A percentile compares a stretch with the other conserved stretches of the same genome.
Conservation (phyloP, 495 filamentous ascomycete species). For the Aspergillus cavernicola region DNA sequence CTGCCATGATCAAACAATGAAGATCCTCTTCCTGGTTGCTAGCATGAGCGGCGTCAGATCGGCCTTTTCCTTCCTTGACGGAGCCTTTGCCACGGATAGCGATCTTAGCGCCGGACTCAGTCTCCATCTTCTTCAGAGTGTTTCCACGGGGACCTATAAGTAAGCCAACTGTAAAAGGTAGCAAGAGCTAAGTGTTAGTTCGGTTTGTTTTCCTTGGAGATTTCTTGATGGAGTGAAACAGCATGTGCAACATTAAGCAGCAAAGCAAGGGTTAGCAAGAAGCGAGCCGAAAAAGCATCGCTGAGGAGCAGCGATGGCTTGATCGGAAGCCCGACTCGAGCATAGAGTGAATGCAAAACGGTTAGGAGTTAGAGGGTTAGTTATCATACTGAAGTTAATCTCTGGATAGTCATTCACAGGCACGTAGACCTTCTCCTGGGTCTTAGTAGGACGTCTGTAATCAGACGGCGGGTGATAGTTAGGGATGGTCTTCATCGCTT, state of each 20-base stretch:
- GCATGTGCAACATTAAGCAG: slow-evolving; percentile 38
- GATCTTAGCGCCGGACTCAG: slow-evolving; percentile 95
- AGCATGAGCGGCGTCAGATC: slow-evolving; percentile 95
- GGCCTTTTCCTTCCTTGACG: slow-evolving; percentile 98
- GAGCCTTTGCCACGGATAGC: slow-evolving; percentile 99
- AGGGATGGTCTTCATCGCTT: slow-evolving; percentile 96
- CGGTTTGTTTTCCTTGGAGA: slow-evolving; percentile 41
- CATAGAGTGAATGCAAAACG: slow-evolving; percentile 47
- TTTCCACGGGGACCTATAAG: slow-evolving; percentile 99
- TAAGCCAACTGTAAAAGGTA: slow-evolving; percentile 94
- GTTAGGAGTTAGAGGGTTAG: slow-evolving; percentile 95
- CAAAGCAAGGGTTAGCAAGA: slow-evolving; percentile 56
- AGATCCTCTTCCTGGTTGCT: slow-evolving; percentile 99
- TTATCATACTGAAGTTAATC: slow-evolving; percentile 99
- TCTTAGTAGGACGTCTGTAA: slow-evolving; percentile 97
- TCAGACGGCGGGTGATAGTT: slow-evolving; percentile 97
- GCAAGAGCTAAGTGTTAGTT: slow-evolving; percentile 80
- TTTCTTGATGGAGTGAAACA: slow-evolving; percentile 20
- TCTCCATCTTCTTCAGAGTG: slow-evolving; percentile 98
- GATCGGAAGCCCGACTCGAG: slow-evolving; percentile 46
- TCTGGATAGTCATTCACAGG: slow-evolving; percentile 99
- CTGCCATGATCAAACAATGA: slow-evolving; percentile 98
- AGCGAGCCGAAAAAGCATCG: slow-evolving; percentile 46
- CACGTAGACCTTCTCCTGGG: slow-evolving; percentile 99
- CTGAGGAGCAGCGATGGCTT: slow-evolving; percentile 25